Evolutionary conservation across 2,329 filamentous ascomycete genomes (phyloP).

Genomic region (Trichoderma sp.): DNA sequence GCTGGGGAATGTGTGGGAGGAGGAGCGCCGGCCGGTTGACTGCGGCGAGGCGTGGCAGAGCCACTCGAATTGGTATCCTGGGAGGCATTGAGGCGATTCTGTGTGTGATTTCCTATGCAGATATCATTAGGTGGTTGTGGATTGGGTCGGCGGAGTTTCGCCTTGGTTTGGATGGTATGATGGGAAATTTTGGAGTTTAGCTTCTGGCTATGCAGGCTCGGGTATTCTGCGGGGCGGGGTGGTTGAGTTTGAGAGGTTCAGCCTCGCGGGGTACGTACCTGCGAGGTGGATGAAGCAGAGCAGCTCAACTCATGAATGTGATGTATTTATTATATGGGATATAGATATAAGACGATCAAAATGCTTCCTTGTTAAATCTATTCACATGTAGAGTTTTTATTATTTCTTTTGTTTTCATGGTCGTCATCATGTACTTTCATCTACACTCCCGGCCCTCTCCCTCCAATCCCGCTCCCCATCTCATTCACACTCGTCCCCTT

Average conservation of each 20-base stretch:
- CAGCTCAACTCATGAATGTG: not conserved
- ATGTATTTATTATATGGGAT: not conserved
- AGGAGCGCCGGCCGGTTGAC: constrained; percentile 33
- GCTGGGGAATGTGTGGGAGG: constrained; percentile 46
- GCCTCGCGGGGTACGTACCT: constrained; percentile 19
- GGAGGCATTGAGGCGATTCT: constrained; percentile 41
- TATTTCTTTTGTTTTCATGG: no score
- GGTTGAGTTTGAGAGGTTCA: not conserved
- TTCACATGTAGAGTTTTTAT: not conserved
- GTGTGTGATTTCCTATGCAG: not conserved
- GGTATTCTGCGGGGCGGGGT: constrained; percentile 22
- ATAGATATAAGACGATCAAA: not conserved
- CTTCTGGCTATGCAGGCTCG: constrained; percentile 3
- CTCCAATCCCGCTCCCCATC: constrained; percentile 55
- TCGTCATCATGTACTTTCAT: not conserved
- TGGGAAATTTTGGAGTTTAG: constrained; percentile 24
- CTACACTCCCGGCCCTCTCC: constrained; percentile 37
- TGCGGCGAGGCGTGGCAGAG: constrained; percentile 39
- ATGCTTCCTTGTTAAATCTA: not conserved
- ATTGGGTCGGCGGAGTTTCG: not conserved
- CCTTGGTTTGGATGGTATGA: not conserved
- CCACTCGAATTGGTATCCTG: constrained; percentile 45
- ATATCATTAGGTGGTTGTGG: not conserved
- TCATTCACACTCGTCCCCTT: constrained; percentile 56
- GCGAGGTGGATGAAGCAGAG: not conserved